phyloP scores from a whole-genome alignment of 2,329 filamentous ascomycete species.

The Colletotrichum sublineola region DNA sequence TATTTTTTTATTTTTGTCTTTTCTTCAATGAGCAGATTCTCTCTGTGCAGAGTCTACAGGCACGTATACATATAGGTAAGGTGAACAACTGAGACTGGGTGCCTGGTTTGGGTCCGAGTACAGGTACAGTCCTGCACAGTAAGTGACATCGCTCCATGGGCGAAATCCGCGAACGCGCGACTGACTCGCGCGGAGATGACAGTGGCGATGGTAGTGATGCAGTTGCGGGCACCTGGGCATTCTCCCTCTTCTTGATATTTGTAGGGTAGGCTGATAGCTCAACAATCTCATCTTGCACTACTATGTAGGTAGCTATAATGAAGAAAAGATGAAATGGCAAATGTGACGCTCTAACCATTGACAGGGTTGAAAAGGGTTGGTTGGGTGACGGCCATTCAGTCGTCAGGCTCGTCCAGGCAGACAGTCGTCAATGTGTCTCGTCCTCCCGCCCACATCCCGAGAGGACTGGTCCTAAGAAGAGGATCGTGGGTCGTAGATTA shows the following conservation, averaged over 20 bases:
- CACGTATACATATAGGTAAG: too few relatives aligned
- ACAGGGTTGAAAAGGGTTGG: background rate
- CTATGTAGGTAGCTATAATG: background rate
- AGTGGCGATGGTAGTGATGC: constrained; percentile 19
- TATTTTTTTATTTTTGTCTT: too few relatives aligned
- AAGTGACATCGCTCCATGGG: background rate
- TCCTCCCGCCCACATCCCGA: background rate
- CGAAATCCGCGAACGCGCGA: constrained; percentile 13
- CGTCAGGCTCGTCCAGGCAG: too few relatives aligned
- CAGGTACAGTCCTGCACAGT: background rate
- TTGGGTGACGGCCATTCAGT: background rate
- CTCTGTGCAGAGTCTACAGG: background rate
- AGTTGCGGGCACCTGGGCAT: constrained; percentile 6
- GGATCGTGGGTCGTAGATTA: constrained; percentile 2
- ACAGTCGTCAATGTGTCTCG: background rate
- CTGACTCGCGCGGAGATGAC: constrained; percentile 40
- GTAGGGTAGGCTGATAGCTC: background rate
- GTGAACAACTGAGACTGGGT: background rate
- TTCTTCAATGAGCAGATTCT: background rate
- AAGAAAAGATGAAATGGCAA: background rate
- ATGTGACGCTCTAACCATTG: background rate
- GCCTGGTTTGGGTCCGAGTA: too few relatives aligned
- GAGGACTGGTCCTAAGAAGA: background rate
- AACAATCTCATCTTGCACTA: background rate
- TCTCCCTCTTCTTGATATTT: background rate